Evolutionary conservation across 208 protist species (phyloP).

Genomic region (Leishmania major): DNA sequence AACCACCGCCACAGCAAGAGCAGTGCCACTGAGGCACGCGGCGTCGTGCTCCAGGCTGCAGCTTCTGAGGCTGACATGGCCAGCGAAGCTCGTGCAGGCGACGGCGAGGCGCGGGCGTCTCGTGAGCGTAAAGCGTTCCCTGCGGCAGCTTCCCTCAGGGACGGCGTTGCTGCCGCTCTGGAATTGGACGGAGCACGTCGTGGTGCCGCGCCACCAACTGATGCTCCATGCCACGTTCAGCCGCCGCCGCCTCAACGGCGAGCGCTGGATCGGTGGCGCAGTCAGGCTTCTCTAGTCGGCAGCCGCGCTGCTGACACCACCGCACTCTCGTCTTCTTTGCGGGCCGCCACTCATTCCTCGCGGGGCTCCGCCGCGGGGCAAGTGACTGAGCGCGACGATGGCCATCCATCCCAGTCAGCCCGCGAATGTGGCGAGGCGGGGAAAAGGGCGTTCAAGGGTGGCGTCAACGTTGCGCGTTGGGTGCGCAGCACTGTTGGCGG

Average conservation of each 20-base stretch:
- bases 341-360: neutral
- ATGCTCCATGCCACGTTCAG: neutral
- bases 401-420: neutral
- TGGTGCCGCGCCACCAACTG: neutral
- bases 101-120: neutral
- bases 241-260: neutral
- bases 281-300: neutral
- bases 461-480: constrained; percentile 26
- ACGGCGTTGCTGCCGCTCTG: neutral
- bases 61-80: neutral
- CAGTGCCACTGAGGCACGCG: neutral
- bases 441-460: constrained; percentile 5
- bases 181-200: neutral
- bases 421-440: neutral
- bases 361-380: neutral
- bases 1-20: neutral
- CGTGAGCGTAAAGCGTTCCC: neutral
- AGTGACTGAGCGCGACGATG: neutral
- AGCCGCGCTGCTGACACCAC: neutral
- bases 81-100: neutral
- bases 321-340: neutral
- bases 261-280: constrained; percentile 8
- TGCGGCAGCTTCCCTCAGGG: neutral
- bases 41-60: neutral
- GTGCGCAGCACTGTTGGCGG: constrained; percentile 7